These are phyloP conservation scores for Stachybotrys echinatus DNA, from an alignment of 2,329 filamentous ascomycete genomes.

Conservation along the genomic window DNA sequence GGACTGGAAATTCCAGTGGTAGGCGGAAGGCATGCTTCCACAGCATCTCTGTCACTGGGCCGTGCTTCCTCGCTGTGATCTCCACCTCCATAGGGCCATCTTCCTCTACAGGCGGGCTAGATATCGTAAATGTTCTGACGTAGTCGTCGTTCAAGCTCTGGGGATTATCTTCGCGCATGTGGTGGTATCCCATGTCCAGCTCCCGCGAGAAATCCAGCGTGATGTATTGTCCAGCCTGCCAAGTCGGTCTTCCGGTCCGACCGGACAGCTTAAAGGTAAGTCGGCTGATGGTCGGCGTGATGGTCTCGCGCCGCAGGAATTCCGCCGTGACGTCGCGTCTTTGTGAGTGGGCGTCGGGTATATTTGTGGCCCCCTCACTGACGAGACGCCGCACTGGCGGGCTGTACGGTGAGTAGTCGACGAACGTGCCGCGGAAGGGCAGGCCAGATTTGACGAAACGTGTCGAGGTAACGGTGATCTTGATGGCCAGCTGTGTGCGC, in stretches of 20 bases:
- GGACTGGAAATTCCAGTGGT: slow-evolving; percentile 58
- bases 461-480: slow-evolving; percentile 55
- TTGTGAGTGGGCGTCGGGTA: slow-evolving; percentile 2
- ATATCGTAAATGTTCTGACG: slow-evolving; percentile 77
- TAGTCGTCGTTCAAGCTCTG: slow-evolving; percentile 79
- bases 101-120: slow-evolving; percentile 42
- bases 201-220: slow-evolving; percentile 68
- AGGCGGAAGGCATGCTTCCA: slow-evolving; percentile 49
- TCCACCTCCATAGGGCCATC: slow-evolving; percentile 48
- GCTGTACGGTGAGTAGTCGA: slow-evolving; percentile 71
- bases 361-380: slow-evolving; percentile 40
- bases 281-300: slow-evolving; percentile 64
- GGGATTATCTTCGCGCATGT: slow-evolving; percentile 81
- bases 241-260: slow-evolving; percentile 25
- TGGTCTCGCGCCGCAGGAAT: slow-evolving; percentile 49
- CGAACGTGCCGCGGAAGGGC: slow-evolving; percentile 57
- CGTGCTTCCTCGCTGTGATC: slow-evolving; percentile 66
- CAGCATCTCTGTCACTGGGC: slow-evolving; percentile 62
- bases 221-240: slow-evolving; percentile 70
- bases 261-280: slow-evolving; percentile 46
- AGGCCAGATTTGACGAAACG: slow-evolving; percentile 61
- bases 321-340: slow-evolving; percentile 36
- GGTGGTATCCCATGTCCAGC: slow-evolving; percentile 68
- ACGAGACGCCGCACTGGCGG: slow-evolving; percentile 63
- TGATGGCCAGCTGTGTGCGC: slow-evolving; percentile 67